A percentile compares a stretch with the other conserved stretches of the same genome.
Evolutionary conservation across 495 filamentous ascomycete genomes (phyloP).

Genomic region (Podospora conica): DNA sequence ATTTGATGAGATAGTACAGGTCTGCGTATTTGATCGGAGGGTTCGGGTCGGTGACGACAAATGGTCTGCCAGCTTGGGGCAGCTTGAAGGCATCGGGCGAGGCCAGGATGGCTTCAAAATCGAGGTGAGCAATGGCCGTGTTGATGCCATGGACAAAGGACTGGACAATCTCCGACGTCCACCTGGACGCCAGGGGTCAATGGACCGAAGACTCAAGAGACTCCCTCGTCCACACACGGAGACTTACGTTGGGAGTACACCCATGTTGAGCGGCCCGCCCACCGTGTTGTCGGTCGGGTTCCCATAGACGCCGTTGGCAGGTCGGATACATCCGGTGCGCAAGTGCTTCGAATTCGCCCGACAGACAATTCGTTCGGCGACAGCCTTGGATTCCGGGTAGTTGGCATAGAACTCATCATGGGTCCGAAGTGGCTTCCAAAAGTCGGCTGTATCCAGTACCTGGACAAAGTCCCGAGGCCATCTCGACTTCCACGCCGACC

Average conservation of each 20-base stretch:
- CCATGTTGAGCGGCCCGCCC: slow-evolving; percentile 33
- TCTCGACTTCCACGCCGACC: slow-evolving; percentile 4
- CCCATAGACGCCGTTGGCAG: slow-evolving; percentile 55
- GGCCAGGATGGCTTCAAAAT: slow-evolving; percentile 44
- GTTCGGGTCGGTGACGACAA: slow-evolving; percentile 37
- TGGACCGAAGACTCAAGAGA: slow-evolving; percentile 6
- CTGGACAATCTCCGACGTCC: slow-evolving; percentile 46
- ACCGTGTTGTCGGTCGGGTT: slow-evolving; percentile 49
- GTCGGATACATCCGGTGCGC: slow-evolving; percentile 52
- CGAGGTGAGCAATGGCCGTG: slow-evolving; percentile 51
- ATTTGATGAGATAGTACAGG: slow-evolving; percentile 21
- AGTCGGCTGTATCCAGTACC: slow-evolving; percentile 40
- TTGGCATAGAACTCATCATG: slow-evolving; percentile 53
- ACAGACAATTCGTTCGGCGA: slow-evolving; percentile 48
- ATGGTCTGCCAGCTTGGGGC: slow-evolving; percentile 36
- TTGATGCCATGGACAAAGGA: slow-evolving; percentile 54
- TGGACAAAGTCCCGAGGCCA: slow-evolving; percentile 41
- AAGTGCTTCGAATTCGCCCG: slow-evolving; percentile 38
- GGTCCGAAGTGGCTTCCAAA: slow-evolving; percentile 33
- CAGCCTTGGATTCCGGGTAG: slow-evolving; percentile 50
- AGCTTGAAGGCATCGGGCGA: slow-evolving; percentile 14
- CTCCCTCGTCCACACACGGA: background rate
- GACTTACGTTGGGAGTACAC: slow-evolving; percentile 41
- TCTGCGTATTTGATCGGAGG: slow-evolving; percentile 32
- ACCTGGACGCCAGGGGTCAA: slow-evolving; percentile 29